These are phyloP conservation scores for Penicillium sp. DNA, from an alignment of 2,329 filamentous ascomycete genomes.

Conservation along the genomic window DNA sequence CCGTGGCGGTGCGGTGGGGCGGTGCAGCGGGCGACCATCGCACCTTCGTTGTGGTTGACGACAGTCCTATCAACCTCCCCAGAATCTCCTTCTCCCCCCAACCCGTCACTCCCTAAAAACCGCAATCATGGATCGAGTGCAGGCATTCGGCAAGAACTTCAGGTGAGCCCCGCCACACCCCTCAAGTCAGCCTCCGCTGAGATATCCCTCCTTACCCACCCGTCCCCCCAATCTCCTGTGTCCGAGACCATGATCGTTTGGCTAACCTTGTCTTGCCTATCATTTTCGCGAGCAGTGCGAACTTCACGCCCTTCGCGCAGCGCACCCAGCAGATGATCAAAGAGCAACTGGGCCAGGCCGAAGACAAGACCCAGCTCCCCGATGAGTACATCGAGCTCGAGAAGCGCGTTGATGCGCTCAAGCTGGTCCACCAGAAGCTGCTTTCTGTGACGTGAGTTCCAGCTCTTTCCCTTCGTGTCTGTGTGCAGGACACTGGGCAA, in stretches of 20 bases:
- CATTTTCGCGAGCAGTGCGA: slow-evolving; percentile 68
- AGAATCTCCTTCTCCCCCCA: not conserved
- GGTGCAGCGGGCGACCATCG: slow-evolving; percentile 25
- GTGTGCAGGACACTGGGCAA: not conserved
- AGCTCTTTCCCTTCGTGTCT: not conserved
- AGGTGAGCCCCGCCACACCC: slow-evolving; percentile 53
- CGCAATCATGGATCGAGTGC: slow-evolving; percentile 67
- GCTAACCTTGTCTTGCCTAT: slow-evolving; percentile 35
- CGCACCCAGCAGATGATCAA: slow-evolving; percentile 97
- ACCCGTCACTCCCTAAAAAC: slow-evolving; percentile 1
- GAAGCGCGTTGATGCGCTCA: slow-evolving; percentile 97
- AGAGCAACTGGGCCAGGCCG: slow-evolving; percentile 92
- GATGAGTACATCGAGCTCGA: slow-evolving; percentile 98
- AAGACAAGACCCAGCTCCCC: slow-evolving; percentile 97
- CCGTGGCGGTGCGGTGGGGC: slow-evolving; percentile 34
- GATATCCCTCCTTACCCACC: slow-evolving; percentile 6
- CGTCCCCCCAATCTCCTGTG: slow-evolving; percentile 7
- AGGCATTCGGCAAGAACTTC: slow-evolving; percentile 72
- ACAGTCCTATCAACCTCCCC: slow-evolving; percentile 13
- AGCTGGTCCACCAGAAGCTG: slow-evolving; percentile 96
- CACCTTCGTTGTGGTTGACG: slow-evolving; percentile 17
- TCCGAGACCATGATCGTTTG: slow-evolving; percentile 32
- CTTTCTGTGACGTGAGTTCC: slow-evolving; percentile 85
- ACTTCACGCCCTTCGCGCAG: slow-evolving; percentile 88
- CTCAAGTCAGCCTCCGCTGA: slow-evolving; percentile 14